Base-by-base conservation (phyloP, 2,329 filamentous ascomycete species). In the Trichoderma brevicompactum region DNA sequence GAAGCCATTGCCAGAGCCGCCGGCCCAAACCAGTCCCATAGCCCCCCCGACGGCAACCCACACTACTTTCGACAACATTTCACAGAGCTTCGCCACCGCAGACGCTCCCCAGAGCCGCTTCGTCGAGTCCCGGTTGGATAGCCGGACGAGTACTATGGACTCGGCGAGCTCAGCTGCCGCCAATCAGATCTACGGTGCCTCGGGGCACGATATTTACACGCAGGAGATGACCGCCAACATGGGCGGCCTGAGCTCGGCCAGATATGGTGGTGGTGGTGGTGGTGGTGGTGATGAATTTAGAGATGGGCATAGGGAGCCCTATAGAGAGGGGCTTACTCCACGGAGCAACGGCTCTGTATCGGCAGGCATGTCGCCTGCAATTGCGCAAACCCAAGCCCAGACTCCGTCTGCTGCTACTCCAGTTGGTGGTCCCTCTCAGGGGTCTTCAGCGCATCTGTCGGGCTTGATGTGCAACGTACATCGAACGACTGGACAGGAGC, bases 401-500 rank as follows among this genome's bases (percentile, higher is more conserved):
- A 62, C 66, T 32, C 50, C 67, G 7, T 43, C 66, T n/a, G 66
- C 62, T 5, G 61, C 70, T 1, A 60, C 23, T 28, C 23, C 73
- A 0, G 73, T 75, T 73, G 79, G 79, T 13, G 83, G 81, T 2
- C 81, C 81, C 7, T 77, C 82, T 9, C 76, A 79, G 52, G 78
- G 80, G 2, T 80, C 81, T 0, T 86, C 85, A 0, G 79, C 85
- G 7, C 87, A 89, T 72, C 77, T 89, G 10, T 89, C 87, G 0
- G 87, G 87, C 0, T 75, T 89, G 62, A 89, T 89, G 86, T 89
- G 87, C 73, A 89, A 89, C 73, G 87, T 89, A n/a, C 87, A 89
- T 71, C 82, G 94, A 69, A 98, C 95, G 1, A 98, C 94, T 0
- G 95, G 95, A 41, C 88, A 89, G 68, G 94, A 98, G 74, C 95